Base-by-base conservation (phyloP, 2,329 filamentous ascomycete species). In the Colletotrichum sp. region DNA sequence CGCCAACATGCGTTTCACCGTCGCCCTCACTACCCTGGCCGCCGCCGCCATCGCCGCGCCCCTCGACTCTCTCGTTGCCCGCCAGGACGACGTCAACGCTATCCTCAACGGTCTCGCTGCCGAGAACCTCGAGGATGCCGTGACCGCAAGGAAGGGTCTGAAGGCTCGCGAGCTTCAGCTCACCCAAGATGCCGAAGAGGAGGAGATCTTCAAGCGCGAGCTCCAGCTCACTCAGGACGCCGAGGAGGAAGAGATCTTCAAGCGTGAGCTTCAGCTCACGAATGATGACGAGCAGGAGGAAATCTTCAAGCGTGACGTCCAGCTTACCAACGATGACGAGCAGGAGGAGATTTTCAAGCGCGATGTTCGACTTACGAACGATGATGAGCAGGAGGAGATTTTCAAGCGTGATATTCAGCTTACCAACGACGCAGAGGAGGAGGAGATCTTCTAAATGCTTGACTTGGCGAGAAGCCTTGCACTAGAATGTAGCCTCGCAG, bases 1-100 rank as follows among this genome's bases (percentile, higher is more conserved):
- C 48, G 68, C 34, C 72, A 74, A 8, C 11, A 75, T 75, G 73
- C 73, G 73, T 36, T 75, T 75, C 69, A 22, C 73, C 11, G 11
- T 75, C 32, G 73, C 57, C 12, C 44, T 75, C 73, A 75, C 73
- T 16, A 68, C 73, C 15, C 34, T 75, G 44, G 69, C 59, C n/a
- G 73, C 73, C 32, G 69, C 55, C 19, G 73, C 64, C 64, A 75
- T 75, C 13, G 69, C 73, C 7, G 73, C 63, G 22, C 73, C 73
- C 15, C 57, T 75, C 63, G 57, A 73, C 6, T 36, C 11, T 34
- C 27, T 75, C 30, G 28, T 63, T 32, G 69, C 63, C 28, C 69
- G 69, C 32, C 30, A 65, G n/a, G 69, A 75, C 15, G 63, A 72
- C 9, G 61, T 59, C 32, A 73, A 48, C 39, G 36, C 39, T 15